These are phyloP conservation scores for Aspergillus quadrilineatus DNA, from an alignment of 2,329 filamentous ascomycete genomes.

Conservation along the genomic window DNA sequence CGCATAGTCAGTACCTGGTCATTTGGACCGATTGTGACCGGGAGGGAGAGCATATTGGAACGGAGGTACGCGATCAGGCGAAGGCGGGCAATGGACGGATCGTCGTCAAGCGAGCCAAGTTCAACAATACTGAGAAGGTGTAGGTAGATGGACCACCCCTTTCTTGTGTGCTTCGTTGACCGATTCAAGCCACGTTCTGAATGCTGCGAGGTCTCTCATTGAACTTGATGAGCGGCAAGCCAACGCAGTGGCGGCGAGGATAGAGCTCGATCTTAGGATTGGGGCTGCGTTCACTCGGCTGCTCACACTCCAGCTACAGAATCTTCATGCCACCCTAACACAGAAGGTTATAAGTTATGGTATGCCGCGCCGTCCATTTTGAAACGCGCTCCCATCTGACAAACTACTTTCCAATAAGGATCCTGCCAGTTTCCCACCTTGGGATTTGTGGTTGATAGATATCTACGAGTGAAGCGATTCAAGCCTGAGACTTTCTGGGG, in stretches of 20 bases:
- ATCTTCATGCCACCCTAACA: conserved; percentile 66
- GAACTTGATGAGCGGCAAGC: conserved; percentile 82
- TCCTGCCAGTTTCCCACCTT: conserved; percentile 97
- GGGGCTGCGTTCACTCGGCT: conserved; percentile 90
- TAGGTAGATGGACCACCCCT: conserved; percentile 44
- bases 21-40: conserved; percentile 99
- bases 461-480: conserved; percentile 91
- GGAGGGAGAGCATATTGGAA: conserved; percentile 94
- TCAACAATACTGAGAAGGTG: conserved; percentile 94
- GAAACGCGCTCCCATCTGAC: not conserved
- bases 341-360: conserved; percentile 77
- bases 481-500: conserved; percentile 89
- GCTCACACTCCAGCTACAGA: conserved; percentile 74
- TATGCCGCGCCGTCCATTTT: conserved; percentile 36
- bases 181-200: conserved; percentile 70
- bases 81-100: conserved; percentile 69
- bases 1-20: conserved; percentile 70
- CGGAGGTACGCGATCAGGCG: conserved; percentile 83
- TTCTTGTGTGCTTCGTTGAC: not conserved
- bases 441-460: conserved; percentile 94
- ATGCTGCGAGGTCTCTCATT: conserved; percentile 74
- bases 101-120: conserved; percentile 79
- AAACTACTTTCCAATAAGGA: conserved; percentile 46
- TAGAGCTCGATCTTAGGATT: conserved; percentile 89
- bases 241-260: conserved; percentile 81